Conservation (phyloP, 1,284 basidiomycete species). For the Trichosporon sp. region DNA sequence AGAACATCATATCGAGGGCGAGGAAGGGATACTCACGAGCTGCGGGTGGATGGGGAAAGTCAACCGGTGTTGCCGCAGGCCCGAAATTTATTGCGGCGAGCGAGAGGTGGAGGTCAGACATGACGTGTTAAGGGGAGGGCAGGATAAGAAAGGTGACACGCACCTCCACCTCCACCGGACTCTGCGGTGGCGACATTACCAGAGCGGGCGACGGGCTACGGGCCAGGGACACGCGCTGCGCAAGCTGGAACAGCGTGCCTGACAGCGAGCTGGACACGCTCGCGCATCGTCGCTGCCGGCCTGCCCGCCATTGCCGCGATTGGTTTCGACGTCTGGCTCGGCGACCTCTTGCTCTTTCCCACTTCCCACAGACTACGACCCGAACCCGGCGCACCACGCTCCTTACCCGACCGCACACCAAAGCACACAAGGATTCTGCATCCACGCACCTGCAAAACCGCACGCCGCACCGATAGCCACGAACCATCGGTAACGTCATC, state of each 20-base stretch:
- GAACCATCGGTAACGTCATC: background rate
- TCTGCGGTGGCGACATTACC: background rate
- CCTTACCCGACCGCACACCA: background rate
- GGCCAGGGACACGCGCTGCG: background rate
- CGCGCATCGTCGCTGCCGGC: background rate
- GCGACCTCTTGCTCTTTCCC: background rate
- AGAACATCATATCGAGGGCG: slow-evolving; percentile 26
- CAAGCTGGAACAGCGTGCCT: background rate
- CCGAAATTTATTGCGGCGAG: slow-evolving; percentile 2
- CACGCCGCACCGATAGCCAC: background rate
- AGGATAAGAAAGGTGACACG: background rate
- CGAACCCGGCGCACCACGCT: background rate
- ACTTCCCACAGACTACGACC: background rate
- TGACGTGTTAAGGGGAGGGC: background rate
- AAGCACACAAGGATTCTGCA: background rate
- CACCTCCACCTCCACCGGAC: background rate
- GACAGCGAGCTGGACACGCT: background rate
- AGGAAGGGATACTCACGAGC: slow-evolving; percentile 8
- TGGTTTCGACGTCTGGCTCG: background rate
- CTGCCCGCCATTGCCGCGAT: background rate
- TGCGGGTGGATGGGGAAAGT: background rate
- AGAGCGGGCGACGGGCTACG: background rate
- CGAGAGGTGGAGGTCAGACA: background rate
- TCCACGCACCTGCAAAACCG: background rate
- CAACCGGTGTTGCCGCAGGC: background rate